Percentiles rank a stretch among this genome's conserved stretches.
These are phyloP conservation scores for Sphaerobolus stellatus DNA, from an alignment of 1,284 basidiomycete species.

Conservation along the genomic window DNA sequence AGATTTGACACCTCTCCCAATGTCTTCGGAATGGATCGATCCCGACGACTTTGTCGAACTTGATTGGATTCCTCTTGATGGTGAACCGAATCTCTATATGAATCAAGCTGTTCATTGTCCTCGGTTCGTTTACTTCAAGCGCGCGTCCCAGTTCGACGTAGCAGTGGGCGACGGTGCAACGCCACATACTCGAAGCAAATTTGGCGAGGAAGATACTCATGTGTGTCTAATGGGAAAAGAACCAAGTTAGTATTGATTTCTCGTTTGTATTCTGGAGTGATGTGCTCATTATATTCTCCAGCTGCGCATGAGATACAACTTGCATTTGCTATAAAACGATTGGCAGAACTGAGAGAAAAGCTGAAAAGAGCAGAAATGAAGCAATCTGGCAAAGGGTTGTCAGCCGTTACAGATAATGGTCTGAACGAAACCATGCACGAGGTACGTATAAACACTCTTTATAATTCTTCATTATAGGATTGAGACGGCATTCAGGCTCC, in stretches of 20 bases:
- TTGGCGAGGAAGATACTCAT: slow-evolving; percentile 87
- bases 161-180: slow-evolving; percentile 14
- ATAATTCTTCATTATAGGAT: no score
- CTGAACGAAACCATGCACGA: no score
- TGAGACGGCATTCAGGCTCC: background rate
- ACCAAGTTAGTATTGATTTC: slow-evolving; percentile 51
- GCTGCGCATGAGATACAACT: slow-evolving; percentile 74
- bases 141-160: slow-evolving; percentile 33
- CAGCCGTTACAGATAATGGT: no score
- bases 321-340: slow-evolving; percentile 58
- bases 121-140: slow-evolving; percentile 81
- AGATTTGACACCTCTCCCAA: slow-evolving; percentile 7
- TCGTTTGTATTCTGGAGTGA: slow-evolving; percentile 7
- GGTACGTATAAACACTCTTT: no score
- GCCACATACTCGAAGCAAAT: slow-evolving; percentile 62
- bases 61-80: slow-evolving; percentile 58
- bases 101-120: slow-evolving; percentile 78
- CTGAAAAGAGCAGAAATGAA: slow-evolving; percentile 21
- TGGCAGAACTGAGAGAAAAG: slow-evolving; percentile 45
- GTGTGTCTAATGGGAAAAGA: slow-evolving; percentile 79
- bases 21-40: slow-evolving; percentile 69
- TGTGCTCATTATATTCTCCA: slow-evolving; percentile 23
- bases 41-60: slow-evolving; percentile 83
- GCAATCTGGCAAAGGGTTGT: background rate
- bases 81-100: slow-evolving; percentile 64